Evolutionary conservation across 2,329 filamentous ascomycete species (phyloP).

Genomic region (Fusarium albosuccineum): DNA sequence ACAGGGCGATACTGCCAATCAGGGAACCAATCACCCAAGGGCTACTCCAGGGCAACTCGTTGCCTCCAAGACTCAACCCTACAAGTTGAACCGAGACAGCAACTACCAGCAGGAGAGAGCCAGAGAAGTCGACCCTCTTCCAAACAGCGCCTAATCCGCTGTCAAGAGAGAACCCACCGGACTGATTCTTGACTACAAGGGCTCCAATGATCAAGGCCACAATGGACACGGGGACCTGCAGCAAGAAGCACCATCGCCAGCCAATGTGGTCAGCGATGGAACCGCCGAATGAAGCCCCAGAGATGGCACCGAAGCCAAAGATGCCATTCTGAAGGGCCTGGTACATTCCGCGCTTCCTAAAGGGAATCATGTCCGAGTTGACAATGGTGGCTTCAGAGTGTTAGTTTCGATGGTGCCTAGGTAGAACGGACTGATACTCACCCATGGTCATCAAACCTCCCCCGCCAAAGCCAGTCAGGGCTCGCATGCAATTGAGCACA

Average conservation of each 20-base stretch:
- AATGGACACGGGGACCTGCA: slow-evolving; percentile 71
- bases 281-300: slow-evolving; percentile 74
- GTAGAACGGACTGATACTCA: slow-evolving; percentile 48
- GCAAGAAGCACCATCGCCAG: slow-evolving; percentile 76
- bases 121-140: slow-evolving; percentile 69
- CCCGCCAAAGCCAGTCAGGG: slow-evolving; percentile 76
- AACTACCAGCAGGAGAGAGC: slow-evolving; percentile 67
- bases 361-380: slow-evolving; percentile 74
- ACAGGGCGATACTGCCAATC: slow-evolving; percentile 57
- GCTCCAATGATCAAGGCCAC: slow-evolving; percentile 67
- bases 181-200: slow-evolving; percentile 64
- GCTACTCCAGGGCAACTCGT: slow-evolving; percentile 65
- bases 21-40: slow-evolving; percentile 62
- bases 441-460: slow-evolving; percentile 79
- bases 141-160: slow-evolving; percentile 57
- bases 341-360: slow-evolving; percentile 68
- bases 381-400: slow-evolving; percentile 61
- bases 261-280: slow-evolving; percentile 73
- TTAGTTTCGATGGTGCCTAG: neutral
- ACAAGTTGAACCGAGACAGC: slow-evolving; percentile 70
- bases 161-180: slow-evolving; percentile 46
- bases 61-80: slow-evolving; percentile 68
- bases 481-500: slow-evolving; percentile 73
- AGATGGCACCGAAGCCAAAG: slow-evolving; percentile 72
- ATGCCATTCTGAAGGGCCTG: slow-evolving; percentile 72